Conservation (phyloP, 2,329 filamentous ascomycete species). For the Plenodomus biglobosus region DNA sequence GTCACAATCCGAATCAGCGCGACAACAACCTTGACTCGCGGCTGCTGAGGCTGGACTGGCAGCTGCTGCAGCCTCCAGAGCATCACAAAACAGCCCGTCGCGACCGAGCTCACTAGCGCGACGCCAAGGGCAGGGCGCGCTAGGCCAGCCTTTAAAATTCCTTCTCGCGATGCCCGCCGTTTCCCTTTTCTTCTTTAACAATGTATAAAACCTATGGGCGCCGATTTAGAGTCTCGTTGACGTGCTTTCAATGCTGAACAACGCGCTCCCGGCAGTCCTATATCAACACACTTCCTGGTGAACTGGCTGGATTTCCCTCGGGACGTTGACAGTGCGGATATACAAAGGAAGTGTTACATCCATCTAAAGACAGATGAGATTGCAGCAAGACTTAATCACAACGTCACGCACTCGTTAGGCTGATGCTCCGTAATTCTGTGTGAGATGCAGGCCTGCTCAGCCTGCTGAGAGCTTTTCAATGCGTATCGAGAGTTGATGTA, state of each 20-base stretch:
- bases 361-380: background rate
- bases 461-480: no score
- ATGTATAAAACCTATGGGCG: conserved; percentile 68
- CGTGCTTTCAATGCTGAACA: conserved; percentile 90
- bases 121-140: conserved; percentile 15
- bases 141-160: conserved; percentile 26
- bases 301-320: conserved; percentile 54
- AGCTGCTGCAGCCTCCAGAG: no score
- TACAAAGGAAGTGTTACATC: conserved; percentile 47
- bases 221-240: conserved; percentile 99
- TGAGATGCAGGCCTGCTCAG: no score
- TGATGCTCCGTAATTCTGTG: no score
- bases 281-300: conserved; percentile 65
- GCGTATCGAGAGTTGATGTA: no score
- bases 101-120: conserved; percentile 15
- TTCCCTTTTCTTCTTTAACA: conserved; percentile 58
- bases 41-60: background rate
- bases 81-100: conserved; percentile 31
- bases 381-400: no score
- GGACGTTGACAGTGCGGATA: conserved; percentile 47
- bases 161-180: conserved; percentile 26
- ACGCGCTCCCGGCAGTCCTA: conserved; percentile 99
- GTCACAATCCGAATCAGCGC: background rate
- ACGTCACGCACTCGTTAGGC: no score
- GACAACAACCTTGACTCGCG: background rate